Evolutionary conservation across 495 filamentous ascomycete species (phyloP), one percentile per base, ranked within the genome.

Genomic region (Oidiodendron maius): DNA sequence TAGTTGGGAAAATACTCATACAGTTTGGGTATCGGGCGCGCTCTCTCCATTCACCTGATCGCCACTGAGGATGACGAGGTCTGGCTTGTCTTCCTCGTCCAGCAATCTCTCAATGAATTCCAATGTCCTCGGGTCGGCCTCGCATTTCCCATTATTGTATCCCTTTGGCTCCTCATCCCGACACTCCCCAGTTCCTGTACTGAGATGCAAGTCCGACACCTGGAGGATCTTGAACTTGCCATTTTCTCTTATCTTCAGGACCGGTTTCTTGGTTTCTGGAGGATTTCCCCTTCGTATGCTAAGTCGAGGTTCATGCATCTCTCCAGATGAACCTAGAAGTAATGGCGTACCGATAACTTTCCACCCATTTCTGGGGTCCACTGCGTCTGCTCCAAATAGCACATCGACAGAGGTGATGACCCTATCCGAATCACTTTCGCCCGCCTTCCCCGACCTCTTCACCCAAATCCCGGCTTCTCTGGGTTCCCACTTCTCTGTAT

Each of bases 181-280:
- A 58, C 93, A 98, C 13, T 61, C 54, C 5, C 94, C 93, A 4
- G 88, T 71, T 23, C 94, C 93, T 2, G 93, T 98, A 50, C 86
- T 88, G 51, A 98, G 63, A 66, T 98, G 93, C 46, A 96, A 59
- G 71, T 98, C 93, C 38, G 91, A 83, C 42, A 93, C 62, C 63
- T 98, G 93, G 77, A 98, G 82, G 50, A 98, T 94, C 69, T 96
- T 97, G 67, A 97, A 96, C 52, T 83, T 86, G n/a, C 90, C 91
- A 63, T 94, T 86, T 22, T 91, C 87, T 41, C 77, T 75, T 47
- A 98, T 84, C 43, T 81, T 75, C 12, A 83, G 86, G n/a, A 72
- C 65, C 0, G 88, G 84, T 57, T 81, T 87, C 52, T 78, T 71
- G 12, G 64, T 55, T 48, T 77, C 74, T 2, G 68, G 53, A 5